Base-by-base conservation (phyloP, 192 early-diverging fungal species). In the Backusella circina region DNA sequence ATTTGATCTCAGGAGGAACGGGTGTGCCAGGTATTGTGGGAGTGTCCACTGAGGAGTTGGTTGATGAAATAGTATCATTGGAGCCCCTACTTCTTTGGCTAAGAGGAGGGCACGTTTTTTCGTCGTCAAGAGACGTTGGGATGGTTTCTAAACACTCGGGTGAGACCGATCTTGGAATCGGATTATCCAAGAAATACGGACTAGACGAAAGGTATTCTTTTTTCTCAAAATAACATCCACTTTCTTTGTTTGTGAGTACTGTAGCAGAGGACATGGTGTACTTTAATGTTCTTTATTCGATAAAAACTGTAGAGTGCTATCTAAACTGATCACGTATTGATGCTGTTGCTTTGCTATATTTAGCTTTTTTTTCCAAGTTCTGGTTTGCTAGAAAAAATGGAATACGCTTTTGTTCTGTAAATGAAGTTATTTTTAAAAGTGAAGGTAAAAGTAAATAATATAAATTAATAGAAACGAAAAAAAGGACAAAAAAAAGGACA, bases 161-260 rank as follows among this genome's bases (percentile, higher is more conserved):
- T 37, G 69, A 70, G 37, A 47, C 41, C 28, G 69, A 70, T 70
- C 69, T 70, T 12, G 69, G 69, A 28, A 70, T 70, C 1, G 69
- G 28, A 21, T 15, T 36, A 68, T 68, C 67, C 21, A 68, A 33
- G 12, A 68, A 68, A 36, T 68, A 68, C 23, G 33, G 67, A 10
- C 67, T 36, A 3, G 67, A 23, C 15, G 67, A 68, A 68, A 68
- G 1, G 31, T 44, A 70, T 4, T 23, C 69, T 7, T 23, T 26
- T 44, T 41, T 41, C 30, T 70, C 38, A 6, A 70, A 47, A 15
- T 67, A 67, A 70, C 47, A 47, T 26, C 13, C 13, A 15, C 23
- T 70, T 1, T 44, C 41, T 28, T 70, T 47, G 13, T 23, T 70
- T 31, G 15, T 32, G 32, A 67, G 16, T 2, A 70, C 23, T 47